Evolutionary conservation across 2,329 filamentous ascomycete species (phyloP).

Genomic region (Fusarium sp.): DNA sequence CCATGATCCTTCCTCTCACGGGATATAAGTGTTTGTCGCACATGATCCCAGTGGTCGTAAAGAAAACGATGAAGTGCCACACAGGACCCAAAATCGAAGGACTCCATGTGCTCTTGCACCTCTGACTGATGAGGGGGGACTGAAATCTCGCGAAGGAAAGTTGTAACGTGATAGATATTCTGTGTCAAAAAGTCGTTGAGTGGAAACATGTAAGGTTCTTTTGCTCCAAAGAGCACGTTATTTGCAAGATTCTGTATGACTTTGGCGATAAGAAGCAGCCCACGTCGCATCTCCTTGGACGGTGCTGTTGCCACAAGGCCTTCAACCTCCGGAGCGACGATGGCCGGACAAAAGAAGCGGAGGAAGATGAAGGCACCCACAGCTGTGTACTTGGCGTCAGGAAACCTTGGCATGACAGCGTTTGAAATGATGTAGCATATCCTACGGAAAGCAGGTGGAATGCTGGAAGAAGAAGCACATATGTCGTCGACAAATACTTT

Average conservation of each 20-base stretch:
- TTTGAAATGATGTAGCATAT: conserved; percentile 75
- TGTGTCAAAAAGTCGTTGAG: conserved; percentile 76
- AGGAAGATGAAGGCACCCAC: conserved; percentile 79
- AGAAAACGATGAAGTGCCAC: conserved; percentile 76
- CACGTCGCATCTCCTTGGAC: conserved; percentile 77
- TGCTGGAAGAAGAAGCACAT: conserved; percentile 70
- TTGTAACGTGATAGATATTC: conserved; percentile 76
- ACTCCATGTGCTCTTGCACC: conserved; percentile 58
- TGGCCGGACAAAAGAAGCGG: conserved; percentile 79
- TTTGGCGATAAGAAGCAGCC: conserved; percentile 76
- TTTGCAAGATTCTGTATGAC: conserved; percentile 79
- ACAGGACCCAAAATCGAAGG: conserved; percentile 78
- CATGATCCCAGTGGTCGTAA: conserved; percentile 79
- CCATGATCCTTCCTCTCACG: conserved; percentile 70
- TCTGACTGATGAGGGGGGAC: conserved; percentile 65
- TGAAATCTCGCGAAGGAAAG: conserved; percentile 75
- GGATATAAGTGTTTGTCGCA: conserved; percentile 72
- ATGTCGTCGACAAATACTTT: conserved; percentile 80
- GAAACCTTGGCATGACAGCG: conserved; percentile 73
- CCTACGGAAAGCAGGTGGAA: conserved; percentile 73
- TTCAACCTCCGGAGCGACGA: conserved; percentile 76
- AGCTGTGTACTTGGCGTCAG: conserved; percentile 78
- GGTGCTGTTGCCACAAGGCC: conserved; percentile 71
- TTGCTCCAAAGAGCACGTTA: conserved; percentile 78
- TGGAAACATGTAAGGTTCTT: conserved; percentile 79